Percentiles rank a stretch among this genome's conserved stretches.
Conservation (phyloP, 2,329 filamentous ascomycete species). For the Lasiodiplodia sp. region DNA sequence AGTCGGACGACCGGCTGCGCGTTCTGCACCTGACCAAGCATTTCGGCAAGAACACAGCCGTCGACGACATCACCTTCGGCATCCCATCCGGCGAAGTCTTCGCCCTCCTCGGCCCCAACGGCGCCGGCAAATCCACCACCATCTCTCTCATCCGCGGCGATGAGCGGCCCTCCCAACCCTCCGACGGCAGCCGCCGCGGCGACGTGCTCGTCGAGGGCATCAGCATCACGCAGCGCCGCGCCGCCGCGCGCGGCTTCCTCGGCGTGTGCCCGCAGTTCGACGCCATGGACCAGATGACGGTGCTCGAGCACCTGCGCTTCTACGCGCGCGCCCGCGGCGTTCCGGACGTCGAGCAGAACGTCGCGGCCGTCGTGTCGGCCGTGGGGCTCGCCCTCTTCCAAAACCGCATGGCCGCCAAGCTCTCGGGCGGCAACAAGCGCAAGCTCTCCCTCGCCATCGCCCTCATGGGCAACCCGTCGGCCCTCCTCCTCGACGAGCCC, state of each 20-base stretch:
- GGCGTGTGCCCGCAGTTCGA: conserved; percentile 84
- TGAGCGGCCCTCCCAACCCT: conserved; percentile 67
- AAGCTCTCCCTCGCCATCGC: conserved; percentile 90
- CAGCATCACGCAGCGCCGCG: conserved; percentile 75
- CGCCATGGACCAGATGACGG: conserved; percentile 90
- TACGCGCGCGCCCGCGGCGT: conserved; percentile 88
- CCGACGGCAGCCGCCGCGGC: conserved; percentile 60
- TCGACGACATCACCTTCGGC: conserved; percentile 88
- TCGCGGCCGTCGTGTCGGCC: conserved; percentile 77
- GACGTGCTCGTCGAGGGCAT: conserved; percentile 82
- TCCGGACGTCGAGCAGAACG: conserved; percentile 76
- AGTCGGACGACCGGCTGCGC: conserved; percentile 72
- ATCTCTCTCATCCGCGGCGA: conserved; percentile 92
- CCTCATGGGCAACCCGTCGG: conserved; percentile 88
- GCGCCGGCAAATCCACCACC: conserved; percentile 88
- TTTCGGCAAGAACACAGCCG: conserved; percentile 75
- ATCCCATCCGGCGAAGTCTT: conserved; percentile 84
- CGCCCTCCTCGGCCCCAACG: conserved; percentile 87
- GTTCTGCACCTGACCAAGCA: conserved; percentile 81
- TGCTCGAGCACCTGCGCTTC: conserved; percentile 83
- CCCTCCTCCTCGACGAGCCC: conserved; percentile 88
- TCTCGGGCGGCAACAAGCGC: conserved; percentile 92
- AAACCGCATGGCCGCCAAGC: conserved; percentile 75
- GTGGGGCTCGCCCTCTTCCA: conserved; percentile 78
- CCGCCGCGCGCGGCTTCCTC: conserved; percentile 75